These are phyloP conservation scores for Neurospora sp. DNA, from an alignment of 495 filamentous ascomycete genomes.

Conservation along the genomic window DNA sequence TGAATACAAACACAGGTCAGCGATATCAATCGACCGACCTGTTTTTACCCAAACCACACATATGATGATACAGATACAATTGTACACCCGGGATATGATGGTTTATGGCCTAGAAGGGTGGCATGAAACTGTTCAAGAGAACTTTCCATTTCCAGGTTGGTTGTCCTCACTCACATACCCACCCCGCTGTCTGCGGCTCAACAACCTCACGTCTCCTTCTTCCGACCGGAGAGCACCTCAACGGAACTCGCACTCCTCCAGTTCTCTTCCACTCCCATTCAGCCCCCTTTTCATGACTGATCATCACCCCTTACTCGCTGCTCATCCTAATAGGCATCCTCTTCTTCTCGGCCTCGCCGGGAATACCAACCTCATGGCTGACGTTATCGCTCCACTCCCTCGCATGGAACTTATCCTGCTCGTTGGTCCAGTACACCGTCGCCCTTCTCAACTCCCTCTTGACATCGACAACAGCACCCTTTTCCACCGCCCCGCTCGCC, in stretches of 20 bases:
- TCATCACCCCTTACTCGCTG: background rate
- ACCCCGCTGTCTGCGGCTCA: background rate
- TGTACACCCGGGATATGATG: background rate
- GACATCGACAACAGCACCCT: constrained; percentile 2
- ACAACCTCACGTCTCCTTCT: background rate
- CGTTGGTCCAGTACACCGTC: constrained; percentile 58
- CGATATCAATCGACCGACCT: background rate
- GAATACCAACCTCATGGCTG: constrained; percentile 36
- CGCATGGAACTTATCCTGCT: constrained; percentile 56
- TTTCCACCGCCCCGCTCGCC: constrained; percentile 15
- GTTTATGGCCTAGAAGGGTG: background rate
- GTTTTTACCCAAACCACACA: background rate
- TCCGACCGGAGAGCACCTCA: background rate
- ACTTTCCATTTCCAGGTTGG: background rate
- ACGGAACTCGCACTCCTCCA: background rate
- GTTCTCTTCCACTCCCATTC: background rate
- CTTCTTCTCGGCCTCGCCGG: constrained; percentile 25
- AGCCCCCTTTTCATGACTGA: background rate
- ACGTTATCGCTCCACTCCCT: constrained; percentile 59
- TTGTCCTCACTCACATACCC: background rate
- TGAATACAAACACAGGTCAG: background rate
- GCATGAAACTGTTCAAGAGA: background rate
- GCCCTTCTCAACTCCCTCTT: constrained; percentile 26
- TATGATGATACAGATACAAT: background rate
- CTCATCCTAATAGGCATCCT: background rate